Base-by-base conservation (phyloP, 164 flowering plant species). In the Piper betle region DNA sequence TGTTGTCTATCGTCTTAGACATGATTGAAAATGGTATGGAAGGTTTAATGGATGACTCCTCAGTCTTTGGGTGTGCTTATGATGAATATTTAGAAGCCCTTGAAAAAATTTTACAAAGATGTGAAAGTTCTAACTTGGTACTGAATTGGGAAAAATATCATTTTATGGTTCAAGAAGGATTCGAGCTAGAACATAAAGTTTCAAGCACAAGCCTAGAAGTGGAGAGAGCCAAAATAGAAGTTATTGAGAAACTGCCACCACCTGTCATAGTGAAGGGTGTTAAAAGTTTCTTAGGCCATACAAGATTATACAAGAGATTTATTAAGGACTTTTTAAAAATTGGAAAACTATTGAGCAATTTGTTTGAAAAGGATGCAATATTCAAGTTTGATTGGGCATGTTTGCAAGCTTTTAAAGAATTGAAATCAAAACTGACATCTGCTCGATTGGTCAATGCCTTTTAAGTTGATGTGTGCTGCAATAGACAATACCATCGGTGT, bases 11-110 rank as follows among this genome's bases (percentile, higher is more conserved):
- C 37, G n/a, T n/a, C n/a, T n/a, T n/a, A n/a, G n/a, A n/a, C n/a
- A n/a, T n/a, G n/a, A n/a, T n/a, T n/a, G n/a, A n/a, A n/a, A n/a
- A n/a, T n/a, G n/a, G n/a, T n/a, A n/a, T n/a, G n/a, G n/a, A n/a
- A n/a, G n/a, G n/a, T 58, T 58, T 58, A 10, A 58, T 58, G 61
- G 61, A 58, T 58, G 61, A 58, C 41, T 58, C 37, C 3, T 58
- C 61, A 58, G 61, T 58, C 2, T 58, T 20, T 58, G 61, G 61
- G 17, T 19, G 13, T 37, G 20, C 3, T 0, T 58, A n/a, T 58
- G 61, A 58, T 1, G 15, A 19, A n/a, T 58, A 2, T 37, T 38
- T 58, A 18, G 11, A 55, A 8, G 37, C 19, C 6, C n/a, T 58
- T 1, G 61, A 58, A n/a, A 58, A 58, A 37, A 38, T 58, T 12